phyloP scores from a whole-genome alignment of 169 alveolate species.

The Fabrea salina region DNA sequence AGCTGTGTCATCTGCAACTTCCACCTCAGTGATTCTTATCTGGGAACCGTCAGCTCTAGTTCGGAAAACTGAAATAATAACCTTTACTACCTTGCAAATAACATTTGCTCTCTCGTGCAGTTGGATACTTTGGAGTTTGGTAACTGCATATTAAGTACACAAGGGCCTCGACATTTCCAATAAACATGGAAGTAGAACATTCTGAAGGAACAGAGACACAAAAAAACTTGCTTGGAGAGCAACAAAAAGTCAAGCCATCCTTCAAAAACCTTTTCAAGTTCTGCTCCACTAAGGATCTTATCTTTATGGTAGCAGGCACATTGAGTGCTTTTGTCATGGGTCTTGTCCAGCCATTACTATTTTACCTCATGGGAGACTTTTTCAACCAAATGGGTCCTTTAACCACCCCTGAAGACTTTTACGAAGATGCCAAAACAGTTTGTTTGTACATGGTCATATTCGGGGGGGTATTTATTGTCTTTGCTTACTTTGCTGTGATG shows the following conservation, averaged over 20 bases:
- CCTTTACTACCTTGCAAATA: neutral
- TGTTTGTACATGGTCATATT: neutral
- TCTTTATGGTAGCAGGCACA: neutral
- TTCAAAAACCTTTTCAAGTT: neutral
- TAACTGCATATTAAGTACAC: neutral
- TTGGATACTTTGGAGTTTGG: neutral
- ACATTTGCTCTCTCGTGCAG: neutral
- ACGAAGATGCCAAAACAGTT: neutral
- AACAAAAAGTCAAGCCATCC: no score
- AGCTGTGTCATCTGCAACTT: neutral
- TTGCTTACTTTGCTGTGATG: neutral
- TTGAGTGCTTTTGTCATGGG: slow-evolving; percentile 8
- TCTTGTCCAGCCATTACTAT: neutral
- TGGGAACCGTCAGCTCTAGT: neutral
- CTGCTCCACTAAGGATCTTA: neutral
- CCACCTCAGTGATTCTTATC: neutral
- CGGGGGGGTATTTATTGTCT: neutral
- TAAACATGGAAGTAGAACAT: no score
- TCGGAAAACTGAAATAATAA: neutral
- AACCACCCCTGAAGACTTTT: neutral
- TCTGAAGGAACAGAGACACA: no score
- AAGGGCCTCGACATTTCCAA: neutral
- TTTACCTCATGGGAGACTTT: neutral
- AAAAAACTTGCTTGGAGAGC: no score
- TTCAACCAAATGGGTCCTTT: neutral